These are phyloP conservation scores for Cercospora sojina DNA, from an alignment of 2,329 filamentous ascomycete genomes.

Conservation along the genomic window DNA sequence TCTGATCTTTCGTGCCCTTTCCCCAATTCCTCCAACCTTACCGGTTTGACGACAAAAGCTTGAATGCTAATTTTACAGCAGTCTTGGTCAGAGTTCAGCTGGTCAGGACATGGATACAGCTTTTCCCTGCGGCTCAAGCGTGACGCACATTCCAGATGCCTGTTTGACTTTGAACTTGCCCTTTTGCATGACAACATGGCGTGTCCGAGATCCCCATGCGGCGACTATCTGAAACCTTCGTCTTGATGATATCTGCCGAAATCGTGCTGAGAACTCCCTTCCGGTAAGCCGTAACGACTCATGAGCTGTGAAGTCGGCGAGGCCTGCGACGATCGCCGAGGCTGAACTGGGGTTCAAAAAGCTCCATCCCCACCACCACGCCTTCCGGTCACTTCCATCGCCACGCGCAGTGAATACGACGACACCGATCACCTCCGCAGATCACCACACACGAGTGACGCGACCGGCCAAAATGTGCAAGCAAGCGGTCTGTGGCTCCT, in stretches of 20 bases:
- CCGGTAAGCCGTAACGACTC: neutral
- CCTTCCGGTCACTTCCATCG: neutral
- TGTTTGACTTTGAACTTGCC: neutral
- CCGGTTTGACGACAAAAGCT: neutral
- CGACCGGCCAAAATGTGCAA: conserved; percentile 57
- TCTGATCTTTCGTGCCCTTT: neutral
- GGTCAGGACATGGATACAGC: neutral
- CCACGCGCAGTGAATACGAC: neutral
- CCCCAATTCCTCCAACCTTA: neutral
- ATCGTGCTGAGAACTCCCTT: neutral
- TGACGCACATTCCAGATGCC: neutral
- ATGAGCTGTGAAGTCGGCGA: conserved; percentile 5
- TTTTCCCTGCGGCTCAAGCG: neutral
- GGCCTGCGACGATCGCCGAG: neutral
- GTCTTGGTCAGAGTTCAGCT: neutral
- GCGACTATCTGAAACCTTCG: neutral
- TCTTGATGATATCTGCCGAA: neutral
- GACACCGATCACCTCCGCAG: neutral
- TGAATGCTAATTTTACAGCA: neutral
- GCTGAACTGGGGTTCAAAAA: neutral
- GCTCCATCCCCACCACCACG: neutral
- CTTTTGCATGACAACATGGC: neutral
- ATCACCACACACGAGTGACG: neutral
- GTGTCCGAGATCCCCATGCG: neutral
- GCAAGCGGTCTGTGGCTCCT: conserved; percentile 61